Evolutionary conservation across 345 rosid genomes (phyloP).

Genomic region (Conringia planisiliqua): DNA sequence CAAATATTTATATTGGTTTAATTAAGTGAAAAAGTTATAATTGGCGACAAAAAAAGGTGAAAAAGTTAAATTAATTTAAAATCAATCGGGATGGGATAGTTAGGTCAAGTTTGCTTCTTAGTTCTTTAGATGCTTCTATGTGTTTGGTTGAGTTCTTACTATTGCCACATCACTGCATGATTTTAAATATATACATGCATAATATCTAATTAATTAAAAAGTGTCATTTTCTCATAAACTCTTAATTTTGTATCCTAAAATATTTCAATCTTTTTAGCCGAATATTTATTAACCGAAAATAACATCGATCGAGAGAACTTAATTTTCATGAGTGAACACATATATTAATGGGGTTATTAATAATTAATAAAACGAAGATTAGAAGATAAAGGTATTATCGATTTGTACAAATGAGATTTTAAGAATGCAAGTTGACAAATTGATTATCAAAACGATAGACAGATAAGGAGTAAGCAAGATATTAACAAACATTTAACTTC

Average conservation of each 20-base stretch:
- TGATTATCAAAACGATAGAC: constrained; percentile 15
- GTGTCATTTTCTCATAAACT: neutral
- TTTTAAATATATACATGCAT: neutral
- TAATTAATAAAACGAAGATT: neutral
- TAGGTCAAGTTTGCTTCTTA: constrained; percentile 36
- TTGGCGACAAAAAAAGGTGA: neutral
- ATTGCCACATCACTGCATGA: constrained; percentile 27
- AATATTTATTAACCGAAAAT: neutral
- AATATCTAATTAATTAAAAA: constrained; percentile 6
- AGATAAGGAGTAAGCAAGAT: neutral
- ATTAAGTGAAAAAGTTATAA: neutral
- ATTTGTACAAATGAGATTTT: neutral
- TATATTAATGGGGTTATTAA: neutral
- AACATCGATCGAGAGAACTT: neutral
- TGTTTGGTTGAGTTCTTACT: constrained; percentile 28
- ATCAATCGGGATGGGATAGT: constrained; percentile 34
- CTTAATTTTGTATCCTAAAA: neutral
- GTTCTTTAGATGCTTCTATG: constrained; percentile 28
- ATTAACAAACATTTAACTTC: constrained; percentile 10
- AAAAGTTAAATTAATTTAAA: constrained; percentile 3
- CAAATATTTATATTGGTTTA: neutral
- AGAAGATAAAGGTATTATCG: constrained; percentile 10
- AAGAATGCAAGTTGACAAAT: constrained; percentile 25
- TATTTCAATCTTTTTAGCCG: neutral
- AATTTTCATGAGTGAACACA: neutral